Base-by-base conservation (phyloP, 306 rosid genomes). In the Aeschynomene evenia region DNA sequence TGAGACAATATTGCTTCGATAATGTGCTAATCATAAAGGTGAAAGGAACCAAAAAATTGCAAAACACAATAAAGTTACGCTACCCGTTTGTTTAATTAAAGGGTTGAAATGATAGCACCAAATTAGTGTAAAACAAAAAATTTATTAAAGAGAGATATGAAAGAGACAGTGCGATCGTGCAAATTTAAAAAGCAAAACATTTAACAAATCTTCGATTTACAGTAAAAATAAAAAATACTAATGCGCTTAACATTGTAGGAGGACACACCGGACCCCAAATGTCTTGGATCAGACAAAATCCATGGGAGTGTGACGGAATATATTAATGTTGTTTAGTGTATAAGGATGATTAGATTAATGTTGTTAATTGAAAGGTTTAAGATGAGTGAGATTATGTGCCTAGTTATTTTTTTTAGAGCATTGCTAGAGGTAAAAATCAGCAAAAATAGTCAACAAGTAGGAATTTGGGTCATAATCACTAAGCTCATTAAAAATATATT, bases 31-130 rank as follows among this genome's bases (percentile, higher is more conserved):
- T 70, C 34, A 57, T 70, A 42, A 18, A 20, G 23, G 23, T 34
- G 12, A 33, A n/a, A 55, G 11, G 21, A 56, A 70, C 43, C 14
- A 21, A 29, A 51, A 37, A 42, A 42, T 11, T 21, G 16, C 45
- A 70, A 57, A 70, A 48, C 57, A 70, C 34, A 37, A 45, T 45
- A 71, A 57, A 45, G 75, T 14, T 54, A 24, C 3, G 14, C 14
- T 5, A 54, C 23, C 53, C 40, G 55, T 57, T 42, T 29, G 7
- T 42, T 42, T 20, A 42, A 34, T 42, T 20, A 42, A 34, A 43
- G 46, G 31, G 22, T 42, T 11, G 54, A 42, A 56, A 42, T 42
- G 45, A 26, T 18, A 28, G 31, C 21, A 51, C 29, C 13, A 1
- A 0, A 39, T 39, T 4, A 9, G 19, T 2, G 40, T 4, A 54